Evolutionary conservation across 108 stramenopile genomes (phyloP), one percentile per base, ranked within the genome.

Genomic region (Conticribra weissflogii): DNA sequence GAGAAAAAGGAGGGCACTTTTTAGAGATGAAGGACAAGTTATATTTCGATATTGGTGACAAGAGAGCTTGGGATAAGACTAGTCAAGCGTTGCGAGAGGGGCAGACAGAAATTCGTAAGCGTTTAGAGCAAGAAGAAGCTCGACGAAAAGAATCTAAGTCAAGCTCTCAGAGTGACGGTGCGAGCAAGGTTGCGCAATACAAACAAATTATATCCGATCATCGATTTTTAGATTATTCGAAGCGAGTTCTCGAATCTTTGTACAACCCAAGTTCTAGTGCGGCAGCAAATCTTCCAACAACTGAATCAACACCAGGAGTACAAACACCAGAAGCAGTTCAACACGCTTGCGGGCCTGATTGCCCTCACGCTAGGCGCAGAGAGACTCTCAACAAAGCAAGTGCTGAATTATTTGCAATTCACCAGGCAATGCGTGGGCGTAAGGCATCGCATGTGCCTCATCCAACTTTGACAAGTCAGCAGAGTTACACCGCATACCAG

Each of bases 61-160:
- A 96, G 76, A 83, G 88, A 34, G 88, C 87, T 8, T 64, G 89
- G 69, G 89, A 93, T 48, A 96, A 96, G 73, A 96, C 95, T 2
- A 66, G 89, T 48, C 95, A 93, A 78, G 90, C 91, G 18, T 72
- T 96, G 47, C 66, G 95, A 64, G 95, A 96, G 68, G 95, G 95
- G 24, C 89, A 88, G 51, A 81, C 89, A 8, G 78, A 63, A 28
- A 57, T 93, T n/a, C 76, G 91, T 34, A 88, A 78, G 32, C 82
- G 84, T 41, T 50, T 93, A 28, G 86, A 84, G 4, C 77, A 71
- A 22, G 91, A 93, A 46, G 54, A 63, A 36, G 50, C 36, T 41
- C 36, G 36, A 9, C 36, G 12, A 5, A 41, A 41, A 12, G 36
- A 12, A 12, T 41, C 36, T 9, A 9, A 9, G 36, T 41, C 36